Percentiles rank a stretch among this genome's conserved stretches.
Conservation (phyloP, 768 basidiomycete species). For the Auricularia sp. region DNA sequence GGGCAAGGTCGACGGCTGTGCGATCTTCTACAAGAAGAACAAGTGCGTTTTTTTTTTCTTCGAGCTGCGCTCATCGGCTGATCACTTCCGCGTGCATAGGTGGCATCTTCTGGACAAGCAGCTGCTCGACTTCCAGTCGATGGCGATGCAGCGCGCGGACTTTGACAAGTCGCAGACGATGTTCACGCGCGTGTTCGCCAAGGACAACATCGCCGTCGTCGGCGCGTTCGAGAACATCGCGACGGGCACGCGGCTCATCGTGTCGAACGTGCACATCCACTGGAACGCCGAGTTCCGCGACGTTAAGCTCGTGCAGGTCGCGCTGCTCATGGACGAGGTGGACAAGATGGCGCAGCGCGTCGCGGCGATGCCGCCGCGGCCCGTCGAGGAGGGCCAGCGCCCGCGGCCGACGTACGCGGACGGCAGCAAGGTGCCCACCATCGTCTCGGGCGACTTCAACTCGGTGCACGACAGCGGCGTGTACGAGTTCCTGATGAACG, state of each 20-base stretch:
- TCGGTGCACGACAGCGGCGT: constrained; percentile 79
- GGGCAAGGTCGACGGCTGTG: constrained; percentile 89
- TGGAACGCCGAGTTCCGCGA: constrained; percentile 92
- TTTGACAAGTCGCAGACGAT: constrained; percentile 98
- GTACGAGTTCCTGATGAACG: constrained; percentile 79
- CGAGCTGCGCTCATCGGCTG: background rate
- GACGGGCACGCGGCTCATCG: constrained; percentile 79
- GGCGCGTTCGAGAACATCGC: constrained; percentile 77
- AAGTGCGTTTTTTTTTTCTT: constrained; percentile 36
- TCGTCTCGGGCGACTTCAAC: constrained; percentile 96
- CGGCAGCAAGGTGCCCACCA: constrained; percentile 79
- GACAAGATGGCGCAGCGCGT: constrained; percentile 83
- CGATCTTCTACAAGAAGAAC: constrained; percentile 84
- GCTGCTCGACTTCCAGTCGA: constrained; percentile 83
- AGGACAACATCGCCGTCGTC: constrained; percentile 87
- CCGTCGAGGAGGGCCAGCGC: constrained; percentile 4
- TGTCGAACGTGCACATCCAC: constrained; percentile 84
- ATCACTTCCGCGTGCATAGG: constrained; percentile 29
- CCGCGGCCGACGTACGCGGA: constrained; percentile 58
- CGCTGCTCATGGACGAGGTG: constrained; percentile 83
- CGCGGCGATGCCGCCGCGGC: constrained; percentile 65
- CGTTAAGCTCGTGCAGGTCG: constrained; percentile 96
- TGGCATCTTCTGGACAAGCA: constrained; percentile 91
- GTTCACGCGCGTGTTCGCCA: constrained; percentile 96
- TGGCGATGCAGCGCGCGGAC: constrained; percentile 87